Evolutionary conservation across 805 yeast species (phyloP), one percentile per base, ranked within the genome.

Genomic region (Zygosaccharomyces pseudorouxii): DNA sequence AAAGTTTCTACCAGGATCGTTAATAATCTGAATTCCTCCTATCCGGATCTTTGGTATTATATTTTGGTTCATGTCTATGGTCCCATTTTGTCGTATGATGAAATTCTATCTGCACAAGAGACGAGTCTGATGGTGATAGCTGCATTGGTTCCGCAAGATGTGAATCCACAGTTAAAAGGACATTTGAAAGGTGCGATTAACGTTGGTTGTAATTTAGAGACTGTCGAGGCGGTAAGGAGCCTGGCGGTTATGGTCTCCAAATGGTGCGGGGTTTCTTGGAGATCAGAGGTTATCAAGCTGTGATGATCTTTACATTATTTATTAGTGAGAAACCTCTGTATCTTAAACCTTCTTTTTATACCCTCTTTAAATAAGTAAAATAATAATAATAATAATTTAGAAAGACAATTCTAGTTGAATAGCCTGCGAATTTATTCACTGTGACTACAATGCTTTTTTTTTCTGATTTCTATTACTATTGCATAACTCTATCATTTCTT

Each of bases 151-250:
- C 97, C 97, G 1, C 96, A 88, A 62, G 95, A 90, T 65, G 97
- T 90, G 9, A 88, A 86, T 56, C 96, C 96, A 0, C 97, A 90
- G 59, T 73, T 90, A 55, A 86, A 88, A 67, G 97, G 97, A 0
- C 97, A 90, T 63, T 73, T 90, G 52, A 79, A 77, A 63, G 97
- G 97, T 0, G 97, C 96, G 0, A 52, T 82, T 43, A 89, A 88
- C 59, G 77, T 81, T 25, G 96, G 96, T 0, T 84, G 86, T 7
- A 72, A 85, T 8, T 59, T 64, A 25, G 86, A 82, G 45, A 85
- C 84, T 50, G 71, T 89, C 27, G 71, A 73, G 44, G 80, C 79
- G 2, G 77, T 80, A 9, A 73, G 95, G 44, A 71, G 69, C 11
- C 59, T 89, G 69, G 81, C 85, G 3, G 75, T 87, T 42, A 76